phyloP scores from a whole-genome alignment of 768 basidiomycete species.

The Auricularia heimuer region DNA sequence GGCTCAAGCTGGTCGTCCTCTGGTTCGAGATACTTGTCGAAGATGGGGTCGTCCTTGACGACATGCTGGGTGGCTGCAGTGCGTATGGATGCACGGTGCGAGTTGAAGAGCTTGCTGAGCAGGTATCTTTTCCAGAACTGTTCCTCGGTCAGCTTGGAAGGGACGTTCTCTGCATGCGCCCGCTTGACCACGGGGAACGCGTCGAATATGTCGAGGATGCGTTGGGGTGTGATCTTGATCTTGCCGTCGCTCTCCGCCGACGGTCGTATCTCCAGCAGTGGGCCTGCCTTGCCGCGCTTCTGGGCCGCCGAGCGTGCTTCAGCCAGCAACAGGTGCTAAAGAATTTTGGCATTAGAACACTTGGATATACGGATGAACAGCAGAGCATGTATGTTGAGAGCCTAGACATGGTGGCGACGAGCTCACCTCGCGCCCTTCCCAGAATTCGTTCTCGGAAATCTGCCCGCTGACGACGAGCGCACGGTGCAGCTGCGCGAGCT shows the following conservation, averaged over 20 bases:
- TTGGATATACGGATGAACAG: too few species aligned
- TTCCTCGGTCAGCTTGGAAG: conserved; percentile 68
- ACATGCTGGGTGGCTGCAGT: conserved; percentile 76
- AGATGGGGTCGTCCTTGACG: conserved; percentile 84
- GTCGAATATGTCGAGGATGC: conserved; percentile 94
- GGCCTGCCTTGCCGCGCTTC: conserved; percentile 72
- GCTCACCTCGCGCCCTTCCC: conserved; percentile 77
- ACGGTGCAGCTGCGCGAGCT: conserved; percentile 71
- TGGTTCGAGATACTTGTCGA: conserved; percentile 92
- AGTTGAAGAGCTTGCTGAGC: conserved; percentile 90
- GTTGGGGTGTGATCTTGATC: conserved; percentile 81
- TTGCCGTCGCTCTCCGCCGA: conserved; percentile 78
- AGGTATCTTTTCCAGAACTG: conserved; percentile 98
- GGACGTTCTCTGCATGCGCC: conserved; percentile 90
- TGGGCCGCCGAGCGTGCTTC: conserved; percentile 66
- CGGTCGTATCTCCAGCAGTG: conserved; percentile 81
- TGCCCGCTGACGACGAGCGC: conserved; percentile 72
- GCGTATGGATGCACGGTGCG: conserved; percentile 86
- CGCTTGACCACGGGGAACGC: conserved; percentile 92
- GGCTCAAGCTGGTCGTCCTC: conserved; percentile 90
- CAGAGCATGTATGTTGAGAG: too few species aligned
- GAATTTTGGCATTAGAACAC: too few species aligned
- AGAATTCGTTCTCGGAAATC: conserved; percentile 90
- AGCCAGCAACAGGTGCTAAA: conserved; percentile 57
- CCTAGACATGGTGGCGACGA: conserved; percentile 17